Base-by-base conservation (phyloP, 345 rosid genomes). In the Sonneratia caseolaris region DNA sequence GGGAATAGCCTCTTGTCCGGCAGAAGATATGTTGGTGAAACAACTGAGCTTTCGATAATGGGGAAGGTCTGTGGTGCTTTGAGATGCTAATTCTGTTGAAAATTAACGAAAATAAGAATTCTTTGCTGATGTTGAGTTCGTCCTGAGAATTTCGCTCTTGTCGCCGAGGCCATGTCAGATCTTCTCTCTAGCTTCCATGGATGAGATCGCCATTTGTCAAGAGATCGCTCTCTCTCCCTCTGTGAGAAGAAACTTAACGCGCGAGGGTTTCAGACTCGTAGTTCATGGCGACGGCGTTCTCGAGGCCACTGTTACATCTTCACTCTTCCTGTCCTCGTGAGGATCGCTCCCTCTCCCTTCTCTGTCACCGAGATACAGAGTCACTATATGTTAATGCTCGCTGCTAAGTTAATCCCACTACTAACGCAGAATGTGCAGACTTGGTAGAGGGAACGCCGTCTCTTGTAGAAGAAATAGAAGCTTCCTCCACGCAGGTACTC, bases 391-490 rank as follows among this genome's bases (percentile, higher is more conserved):
- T 27, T 27, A 27, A 27, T 27, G 32, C 32, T 27, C 0, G 19
- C 14, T 49, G 19, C 55, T 49, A 15, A 49, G 55, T 19, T 49
- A 49, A 15, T 15, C 5, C 55, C 55, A 19, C 55, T 19, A 49
- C 13, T 49, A 19, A 13, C 32, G 70, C 49, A 68, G 27, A 19
- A 70, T 37, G 53, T 70, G 65, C 24, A 19, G 53, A 40, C 71
- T 72, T 72, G 56, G 24, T 7, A 21, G 32, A 68, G 15, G 48
- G 70, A 69, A n/a, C 37, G 37, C 7, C 21, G 19, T 64, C 32
- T 37, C 12, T 57, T n/a, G 71, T 48, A 48, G 73, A 27, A 51
- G 72, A 53, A 36, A 67, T 40, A 37, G 67, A 37, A 24, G 67
- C 67, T 27, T 64, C 67, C 7, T 9, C 62, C 24, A 21, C 62